Conservation (phyloP, 169 alveolate genomes). For the Plasmodium inui region DNA sequence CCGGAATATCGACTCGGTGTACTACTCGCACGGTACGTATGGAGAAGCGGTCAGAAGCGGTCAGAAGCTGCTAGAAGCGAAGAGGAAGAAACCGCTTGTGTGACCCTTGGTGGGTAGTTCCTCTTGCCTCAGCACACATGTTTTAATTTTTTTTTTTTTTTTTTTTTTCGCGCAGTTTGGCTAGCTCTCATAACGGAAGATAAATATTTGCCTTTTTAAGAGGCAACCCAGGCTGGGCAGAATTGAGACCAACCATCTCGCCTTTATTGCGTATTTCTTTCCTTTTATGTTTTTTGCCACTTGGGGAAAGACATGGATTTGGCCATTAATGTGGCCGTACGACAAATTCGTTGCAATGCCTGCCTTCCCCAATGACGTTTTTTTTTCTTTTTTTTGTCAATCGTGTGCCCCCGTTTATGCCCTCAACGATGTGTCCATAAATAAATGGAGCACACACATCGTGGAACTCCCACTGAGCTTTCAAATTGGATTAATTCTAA, state of each 20-base stretch:
- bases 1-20: conserved; percentile 35
- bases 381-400: neutral
- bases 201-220: conserved; percentile 52
- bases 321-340: neutral
- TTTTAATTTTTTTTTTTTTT: neutral
- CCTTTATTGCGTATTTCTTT: neutral
- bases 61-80: too few relatives aligned
- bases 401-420: neutral
- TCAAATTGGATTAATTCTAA: neutral
- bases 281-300: neutral
- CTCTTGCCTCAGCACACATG: neutral
- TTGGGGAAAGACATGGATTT: neutral
- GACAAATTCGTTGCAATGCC: neutral
- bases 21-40: conserved; percentile 36
- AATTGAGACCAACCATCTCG: neutral
- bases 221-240: neutral
- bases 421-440: neutral
- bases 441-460: neutral
- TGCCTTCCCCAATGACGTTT: neutral
- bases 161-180: conserved; percentile 50
- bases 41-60: neutral
- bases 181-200: conserved; percentile 54
- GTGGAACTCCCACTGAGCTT: neutral
- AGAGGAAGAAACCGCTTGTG: neutral
- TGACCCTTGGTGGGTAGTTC: neutral